A percentile compares a stretch with the other conserved stretches of the same genome.
Evolutionary conservation across 495 filamentous ascomycete species (phyloP).

Genomic region (Geopyxis carbonaria): DNA sequence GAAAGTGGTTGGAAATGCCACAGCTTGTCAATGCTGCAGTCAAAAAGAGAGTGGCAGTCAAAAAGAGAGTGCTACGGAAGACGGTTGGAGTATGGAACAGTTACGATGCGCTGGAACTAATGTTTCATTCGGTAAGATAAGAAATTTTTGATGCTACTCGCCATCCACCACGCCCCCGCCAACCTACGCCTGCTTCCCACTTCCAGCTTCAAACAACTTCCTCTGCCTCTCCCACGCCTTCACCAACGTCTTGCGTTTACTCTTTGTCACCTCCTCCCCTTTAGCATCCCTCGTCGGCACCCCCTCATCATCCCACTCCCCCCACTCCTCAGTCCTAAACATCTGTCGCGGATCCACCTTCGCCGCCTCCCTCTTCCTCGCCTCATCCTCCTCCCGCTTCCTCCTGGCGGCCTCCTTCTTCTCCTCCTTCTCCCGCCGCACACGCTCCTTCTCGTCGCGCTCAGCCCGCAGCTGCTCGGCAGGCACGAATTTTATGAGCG

Average conservation of each 20-base stretch:
- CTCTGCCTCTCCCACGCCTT: slow-evolving; percentile 91
- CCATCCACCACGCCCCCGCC: no score
- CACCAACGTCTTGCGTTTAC: slow-evolving; percentile 58
- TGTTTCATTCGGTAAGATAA: no score
- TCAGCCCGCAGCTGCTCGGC: slow-evolving; percentile 54
- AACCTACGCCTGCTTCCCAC: slow-evolving; percentile 5
- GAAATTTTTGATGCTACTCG: no score
- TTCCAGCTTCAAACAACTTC: slow-evolving; percentile 58
- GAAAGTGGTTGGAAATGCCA: no score
- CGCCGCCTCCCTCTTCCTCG: slow-evolving; percentile 36
- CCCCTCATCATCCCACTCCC: slow-evolving; percentile 72
- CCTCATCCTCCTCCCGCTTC: slow-evolving; percentile 36
- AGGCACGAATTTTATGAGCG: slow-evolving; percentile 66
- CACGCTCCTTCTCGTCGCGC: slow-evolving; percentile 47
- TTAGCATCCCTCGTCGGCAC: slow-evolving; percentile 58
- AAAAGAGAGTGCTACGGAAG: no score
- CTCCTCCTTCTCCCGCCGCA: slow-evolving; percentile 36
- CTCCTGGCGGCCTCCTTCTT: slow-evolving; percentile 44
- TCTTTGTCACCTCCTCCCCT: slow-evolving; percentile 71
- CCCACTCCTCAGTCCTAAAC: slow-evolving; percentile 42
- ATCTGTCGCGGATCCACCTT: slow-evolving; percentile 29
- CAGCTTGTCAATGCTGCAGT: no score
- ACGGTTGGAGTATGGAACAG: no score
- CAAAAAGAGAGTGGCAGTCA: no score
- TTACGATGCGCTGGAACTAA: no score